Base-by-base conservation (phyloP, 2,329 filamentous ascomycete species). In the Purpureocillium takamizusanense region DNA sequence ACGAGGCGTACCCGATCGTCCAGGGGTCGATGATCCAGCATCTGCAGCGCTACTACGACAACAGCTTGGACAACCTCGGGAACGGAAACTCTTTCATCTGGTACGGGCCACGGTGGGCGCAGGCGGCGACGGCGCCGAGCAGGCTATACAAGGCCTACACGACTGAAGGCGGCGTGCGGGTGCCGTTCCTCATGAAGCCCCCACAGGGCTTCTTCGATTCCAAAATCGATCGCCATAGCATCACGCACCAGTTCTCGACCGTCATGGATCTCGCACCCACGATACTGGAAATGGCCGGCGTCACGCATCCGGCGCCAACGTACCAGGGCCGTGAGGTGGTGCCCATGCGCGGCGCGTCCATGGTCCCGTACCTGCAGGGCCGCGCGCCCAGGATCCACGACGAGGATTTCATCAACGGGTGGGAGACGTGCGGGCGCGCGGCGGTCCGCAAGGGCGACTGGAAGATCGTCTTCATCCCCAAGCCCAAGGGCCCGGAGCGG, bases 1-100 rank as follows among this genome's bases (percentile, higher is more conserved):
- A 75, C 44, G 74, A 80, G 47, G 72, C 75, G 1, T 70, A 70
- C 39, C 75, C 74, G 0, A 71, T 78, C 38, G 66, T 78, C 4
- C 62, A 70, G 38, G 68, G 69, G 34, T 64, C 63, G 17, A 70
- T 75, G 45, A 67, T 76, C 48, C 62, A 69, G 3, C 60, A 59
- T 29, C 61, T 78, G 15, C 71, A 76, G 18, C 79, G 78, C 37
- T 62, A 78, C 17, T 75, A 76, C 10, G 67, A 72, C 36, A 69
- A 35, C 41, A 46, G 42, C 21, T 36, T 75, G 4, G 72, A 75
- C 10, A 78, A 78, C 42, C 60, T 77, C 13, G 74, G 73, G 6
- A 71, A 48, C 65, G 70, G 13, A 61, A 61, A 77, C 50, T 72
- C 67, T 3, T 79, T 75, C 50, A 69, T 76, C 41, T 79, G 74